These are phyloP conservation scores for Teratosphaeria zuluensis DNA, from an alignment of 2,329 filamentous ascomycete species.

Conservation along the genomic window DNA sequence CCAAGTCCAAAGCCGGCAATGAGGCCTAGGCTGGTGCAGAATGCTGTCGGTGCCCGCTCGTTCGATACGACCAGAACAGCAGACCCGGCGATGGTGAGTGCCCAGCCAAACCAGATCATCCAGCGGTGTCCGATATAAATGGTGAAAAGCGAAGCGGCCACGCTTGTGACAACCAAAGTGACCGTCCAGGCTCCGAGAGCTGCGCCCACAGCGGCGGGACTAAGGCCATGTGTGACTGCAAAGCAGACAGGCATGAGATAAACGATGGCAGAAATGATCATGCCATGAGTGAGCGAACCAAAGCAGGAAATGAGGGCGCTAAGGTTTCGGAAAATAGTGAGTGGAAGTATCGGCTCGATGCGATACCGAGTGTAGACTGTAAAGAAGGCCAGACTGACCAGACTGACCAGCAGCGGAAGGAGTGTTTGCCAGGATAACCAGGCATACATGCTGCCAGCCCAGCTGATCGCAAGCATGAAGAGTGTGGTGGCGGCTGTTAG, in stretches of 20 bases:
- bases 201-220: slow-evolving; percentile 8
- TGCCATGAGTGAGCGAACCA: slow-evolving; percentile 3
- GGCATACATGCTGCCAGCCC: slow-evolving; percentile 3
- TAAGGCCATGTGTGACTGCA: slow-evolving; percentile 21
- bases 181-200: slow-evolving; percentile 13
- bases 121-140: not conserved
- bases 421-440: slow-evolving; percentile 6
- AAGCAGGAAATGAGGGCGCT: slow-evolving; percentile 22
- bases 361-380: slow-evolving; percentile 8
- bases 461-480: slow-evolving; percentile 3
- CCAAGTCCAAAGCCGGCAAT: slow-evolving; percentile 40
- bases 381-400: slow-evolving; percentile 40
- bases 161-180: not conserved
- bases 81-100: slow-evolving; percentile 48
- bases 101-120: slow-evolving; percentile 51
- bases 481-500: slow-evolving; percentile 1
- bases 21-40: not conserved
- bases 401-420: slow-evolving; percentile 3
- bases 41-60: slow-evolving; percentile 48
- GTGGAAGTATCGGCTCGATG: slow-evolving; percentile 41
- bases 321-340: slow-evolving; percentile 39
- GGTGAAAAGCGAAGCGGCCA: not conserved
- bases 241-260: slow-evolving; percentile 31
- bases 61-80: slow-evolving; percentile 39
- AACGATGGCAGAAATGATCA: slow-evolving; percentile 1